These are phyloP conservation scores for Hyphodiscus sp. DNA, from an alignment of 2,329 filamentous ascomycete species.

Conservation along the genomic window DNA sequence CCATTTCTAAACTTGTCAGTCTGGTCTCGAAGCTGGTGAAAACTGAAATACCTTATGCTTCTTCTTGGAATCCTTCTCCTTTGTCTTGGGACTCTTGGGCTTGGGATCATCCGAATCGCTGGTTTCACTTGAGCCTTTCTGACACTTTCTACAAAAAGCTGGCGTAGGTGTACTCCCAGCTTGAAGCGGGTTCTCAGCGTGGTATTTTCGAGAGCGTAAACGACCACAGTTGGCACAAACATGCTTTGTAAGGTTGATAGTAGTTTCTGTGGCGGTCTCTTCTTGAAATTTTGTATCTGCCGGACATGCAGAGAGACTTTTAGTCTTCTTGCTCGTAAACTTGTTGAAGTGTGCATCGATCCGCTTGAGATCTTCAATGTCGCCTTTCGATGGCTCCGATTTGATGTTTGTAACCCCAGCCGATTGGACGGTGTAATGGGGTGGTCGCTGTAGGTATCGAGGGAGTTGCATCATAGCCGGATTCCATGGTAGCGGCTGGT, in stretches of 20 bases:
- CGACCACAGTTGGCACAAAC: constrained; percentile 39
- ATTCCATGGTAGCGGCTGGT: neutral
- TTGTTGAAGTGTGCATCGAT: constrained; percentile 19
- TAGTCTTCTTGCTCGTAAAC: neutral
- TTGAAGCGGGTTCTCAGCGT: constrained; percentile 31
- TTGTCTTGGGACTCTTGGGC: constrained; percentile 7
- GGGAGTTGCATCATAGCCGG: neutral
- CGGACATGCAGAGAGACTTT: neutral
- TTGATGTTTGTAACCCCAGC: neutral
- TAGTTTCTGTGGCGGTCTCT: constrained; percentile 24
- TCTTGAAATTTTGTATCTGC: neutral
- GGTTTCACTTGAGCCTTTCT: constrained; percentile 26
- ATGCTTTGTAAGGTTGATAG: constrained; percentile 29
- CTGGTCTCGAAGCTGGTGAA: neutral
- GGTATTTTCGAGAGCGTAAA: constrained; percentile 35
- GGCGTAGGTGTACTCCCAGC: constrained; percentile 28
- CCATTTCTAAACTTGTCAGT: constrained; percentile 1
- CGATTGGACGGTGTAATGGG: neutral
- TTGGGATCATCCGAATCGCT: constrained; percentile 11
- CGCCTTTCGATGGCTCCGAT: constrained; percentile 10
- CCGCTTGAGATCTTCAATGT: constrained; percentile 15
- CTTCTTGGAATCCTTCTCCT: constrained; percentile 7
- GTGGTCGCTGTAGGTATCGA: neutral
- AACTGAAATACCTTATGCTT: constrained; percentile 3
- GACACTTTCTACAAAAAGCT: constrained; percentile 34